Conservation (phyloP, 495 filamentous ascomycete species). For the Platismatia glauca region DNA sequence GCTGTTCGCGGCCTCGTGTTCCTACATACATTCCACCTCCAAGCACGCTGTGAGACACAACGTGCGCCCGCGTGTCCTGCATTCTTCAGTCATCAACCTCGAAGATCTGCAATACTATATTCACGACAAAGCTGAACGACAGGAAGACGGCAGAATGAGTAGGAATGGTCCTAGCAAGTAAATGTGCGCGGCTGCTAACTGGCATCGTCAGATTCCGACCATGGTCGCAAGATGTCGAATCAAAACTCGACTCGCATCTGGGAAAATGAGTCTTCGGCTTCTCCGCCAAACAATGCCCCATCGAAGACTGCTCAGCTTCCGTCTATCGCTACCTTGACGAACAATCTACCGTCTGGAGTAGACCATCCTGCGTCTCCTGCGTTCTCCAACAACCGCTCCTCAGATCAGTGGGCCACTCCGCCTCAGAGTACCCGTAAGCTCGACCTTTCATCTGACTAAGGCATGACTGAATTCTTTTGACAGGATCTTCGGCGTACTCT, state of each 20-base stretch:
- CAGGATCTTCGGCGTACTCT: constrained; percentile 49
- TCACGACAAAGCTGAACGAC: not conserved
- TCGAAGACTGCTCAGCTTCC: constrained; percentile 21
- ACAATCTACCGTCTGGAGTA: constrained; percentile 17
- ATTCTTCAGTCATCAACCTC: constrained; percentile 6
- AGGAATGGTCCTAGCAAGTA: not conserved
- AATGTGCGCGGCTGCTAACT: not conserved
- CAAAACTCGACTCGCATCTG: constrained; percentile 21
- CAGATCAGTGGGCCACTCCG: constrained; percentile 23
- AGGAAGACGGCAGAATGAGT: not conserved
- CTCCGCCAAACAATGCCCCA: constrained; percentile 9
- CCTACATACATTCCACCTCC: constrained; percentile 10
- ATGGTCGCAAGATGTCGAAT: constrained; percentile 9
- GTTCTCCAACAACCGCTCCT: constrained; percentile 22
- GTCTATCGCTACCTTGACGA: constrained; percentile 25
- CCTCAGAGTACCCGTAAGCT: constrained; percentile 27
- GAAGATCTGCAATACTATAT: not conserved
- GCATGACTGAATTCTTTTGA: constrained; percentile 7
- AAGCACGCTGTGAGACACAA: constrained; percentile 6
- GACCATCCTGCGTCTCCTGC: constrained; percentile 21
- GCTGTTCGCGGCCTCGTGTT: constrained; percentile 9
- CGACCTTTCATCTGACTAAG: too few relatives aligned
- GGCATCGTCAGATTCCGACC: constrained; percentile 1
- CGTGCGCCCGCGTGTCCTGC: constrained; percentile 15
- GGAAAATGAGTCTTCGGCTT: constrained; percentile 17